Percentiles rank a stretch among this genome's conserved stretches.
Conservation (phyloP, 2,329 filamentous ascomycete species). For the Aspergillus vadensis region DNA sequence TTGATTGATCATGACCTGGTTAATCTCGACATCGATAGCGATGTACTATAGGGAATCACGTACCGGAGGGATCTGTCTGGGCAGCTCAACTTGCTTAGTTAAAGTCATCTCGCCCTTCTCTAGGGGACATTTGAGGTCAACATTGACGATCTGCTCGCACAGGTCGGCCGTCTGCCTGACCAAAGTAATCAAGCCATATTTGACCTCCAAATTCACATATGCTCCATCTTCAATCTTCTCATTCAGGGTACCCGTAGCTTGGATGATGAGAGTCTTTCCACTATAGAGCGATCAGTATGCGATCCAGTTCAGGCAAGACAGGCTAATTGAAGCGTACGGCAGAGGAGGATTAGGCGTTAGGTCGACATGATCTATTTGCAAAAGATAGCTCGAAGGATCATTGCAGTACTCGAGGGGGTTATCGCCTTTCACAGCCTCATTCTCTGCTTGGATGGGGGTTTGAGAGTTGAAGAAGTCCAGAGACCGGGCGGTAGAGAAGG, state of each 20-base stretch:
- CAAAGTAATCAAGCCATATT: constrained; percentile 90
- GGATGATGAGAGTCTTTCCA: constrained; percentile 75
- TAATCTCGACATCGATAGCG: not conserved
- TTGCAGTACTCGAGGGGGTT: constrained; percentile 82
- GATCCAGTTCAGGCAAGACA: not conserved
- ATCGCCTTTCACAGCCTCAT: constrained; percentile 72
- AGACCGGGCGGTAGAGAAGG: constrained; percentile 47
- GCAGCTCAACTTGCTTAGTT: constrained; percentile 80
- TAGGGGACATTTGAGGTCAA: constrained; percentile 86
- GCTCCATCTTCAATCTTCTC: constrained; percentile 75
- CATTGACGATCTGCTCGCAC: constrained; percentile 85
- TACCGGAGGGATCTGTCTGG: constrained; percentile 85
- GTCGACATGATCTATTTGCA: constrained; percentile 78
- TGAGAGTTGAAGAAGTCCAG: constrained; percentile 53
- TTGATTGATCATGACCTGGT: constrained; percentile 2
- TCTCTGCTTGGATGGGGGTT: constrained; percentile 54
- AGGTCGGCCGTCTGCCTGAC: constrained; percentile 79
- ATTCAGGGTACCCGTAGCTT: constrained; percentile 73
- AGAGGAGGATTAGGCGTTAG: constrained; percentile 81
- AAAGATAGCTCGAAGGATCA: constrained; percentile 68
- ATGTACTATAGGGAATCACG: constrained; percentile 40
- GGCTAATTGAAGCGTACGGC: constrained; percentile 62
- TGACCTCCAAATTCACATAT: constrained; percentile 80
- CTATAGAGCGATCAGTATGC: constrained; percentile 51
- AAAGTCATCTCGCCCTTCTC: constrained; percentile 74